phyloP scores from a whole-genome alignment of 441 rosid genomes.

The Biscutella laevigata region DNA sequence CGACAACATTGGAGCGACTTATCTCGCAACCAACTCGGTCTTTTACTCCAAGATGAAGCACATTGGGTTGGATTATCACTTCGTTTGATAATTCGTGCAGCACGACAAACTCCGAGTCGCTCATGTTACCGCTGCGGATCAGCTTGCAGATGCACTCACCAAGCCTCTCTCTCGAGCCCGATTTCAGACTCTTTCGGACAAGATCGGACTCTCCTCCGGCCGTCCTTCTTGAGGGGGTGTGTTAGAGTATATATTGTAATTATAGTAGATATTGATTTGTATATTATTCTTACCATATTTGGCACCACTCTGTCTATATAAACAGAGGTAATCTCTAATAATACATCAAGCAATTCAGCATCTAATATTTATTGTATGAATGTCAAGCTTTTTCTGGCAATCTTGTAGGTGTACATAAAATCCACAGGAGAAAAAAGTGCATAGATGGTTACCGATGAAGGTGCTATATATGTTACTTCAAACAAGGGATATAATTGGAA shows the following conservation, averaged over 20 bases:
- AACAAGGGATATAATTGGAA: slow-evolving; percentile 88
- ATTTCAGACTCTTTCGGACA: neutral
- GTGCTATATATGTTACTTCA: slow-evolving; percentile 86
- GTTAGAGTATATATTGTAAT: neutral
- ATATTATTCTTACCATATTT: too few species aligned
- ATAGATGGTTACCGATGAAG: slow-evolving; percentile 93
- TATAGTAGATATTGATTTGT: too few species aligned
- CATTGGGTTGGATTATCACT: neutral
- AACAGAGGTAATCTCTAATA: too few species aligned
- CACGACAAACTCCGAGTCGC: neutral
- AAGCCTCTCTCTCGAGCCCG: neutral
- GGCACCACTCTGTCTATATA: too few species aligned
- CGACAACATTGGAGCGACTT: neutral
- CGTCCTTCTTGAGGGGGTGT: neutral
- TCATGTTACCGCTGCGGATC: neutral
- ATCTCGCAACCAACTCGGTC: neutral
- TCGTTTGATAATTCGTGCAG: neutral
- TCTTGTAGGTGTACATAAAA: slow-evolving; percentile 71
- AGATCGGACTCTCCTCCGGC: neutral
- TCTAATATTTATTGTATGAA: too few species aligned
- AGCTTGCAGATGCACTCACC: neutral
- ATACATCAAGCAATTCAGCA: too few species aligned
- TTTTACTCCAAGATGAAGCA: neutral
- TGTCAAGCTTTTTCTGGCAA: neutral
- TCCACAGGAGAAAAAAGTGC: slow-evolving; percentile 89